Base-by-base conservation (phyloP, 1,284 basidiomycete genomes). In the Fomes fomentarius region DNA sequence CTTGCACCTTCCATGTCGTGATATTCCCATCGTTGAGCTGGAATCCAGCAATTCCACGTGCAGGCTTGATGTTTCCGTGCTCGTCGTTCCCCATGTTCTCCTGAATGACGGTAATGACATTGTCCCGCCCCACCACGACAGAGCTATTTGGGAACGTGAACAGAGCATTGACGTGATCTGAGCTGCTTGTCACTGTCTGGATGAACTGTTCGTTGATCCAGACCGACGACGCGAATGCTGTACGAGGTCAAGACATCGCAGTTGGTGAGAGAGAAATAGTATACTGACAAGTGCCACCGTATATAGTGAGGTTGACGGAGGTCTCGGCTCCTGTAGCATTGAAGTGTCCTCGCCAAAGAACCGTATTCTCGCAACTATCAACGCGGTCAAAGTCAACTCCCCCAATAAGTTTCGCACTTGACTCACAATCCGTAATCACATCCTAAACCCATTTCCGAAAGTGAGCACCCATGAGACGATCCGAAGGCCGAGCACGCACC, bases 311-410 rank as follows among this genome's bases (percentile, higher is more conserved):
- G 57, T 89, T 87, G 12, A 85, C 80, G 22, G 78, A 85, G 54
- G 77, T 82, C 63, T 84, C 82, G 1, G 67, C 64, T 7, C 83
- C 82, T 0, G 79, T 83, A 1, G 79, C 81, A 14, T 71, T 76
- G 69, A 94, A 94, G 67, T 90, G 85, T 1, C 91, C 91, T 42
- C 90, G 79, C 89, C 89, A 94, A 10, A 94, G 71, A 22, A 92
- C 85, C 10, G 79, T 75, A 60, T 90, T 90, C 69, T 92, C 89
- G 58, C 90, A 91, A 69, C 90, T 90, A 38, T 9, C 37, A 25
- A 30, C 14, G 42, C 19, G 41, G 17, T 7, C 5, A 12, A 12
- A 30, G 28, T 30, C 8, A 21, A 52, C 12, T 39, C 19, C 56
- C 2, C 24, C 17, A 30, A 22, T 21, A 34, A 10, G 31, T 15